Evolutionary conservation across 164 flowering plant genomes (phyloP).

Genomic region (Buxus sempervirens): DNA sequence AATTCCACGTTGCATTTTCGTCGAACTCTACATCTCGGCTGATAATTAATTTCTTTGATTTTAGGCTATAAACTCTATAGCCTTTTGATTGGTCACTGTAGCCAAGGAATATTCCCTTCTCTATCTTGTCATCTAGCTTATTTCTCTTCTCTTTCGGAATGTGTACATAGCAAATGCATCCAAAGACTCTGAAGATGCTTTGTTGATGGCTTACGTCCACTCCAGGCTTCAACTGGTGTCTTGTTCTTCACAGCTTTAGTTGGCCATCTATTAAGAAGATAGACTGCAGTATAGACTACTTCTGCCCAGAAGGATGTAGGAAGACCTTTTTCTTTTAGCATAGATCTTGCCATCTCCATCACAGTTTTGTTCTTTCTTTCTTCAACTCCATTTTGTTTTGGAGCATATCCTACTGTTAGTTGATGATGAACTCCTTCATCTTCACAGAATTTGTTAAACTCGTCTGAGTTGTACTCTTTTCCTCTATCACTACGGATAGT

Average conservation of each 20-base stretch:
- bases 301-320: slow-evolving; percentile 3
- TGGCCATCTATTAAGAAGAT: slow-evolving; percentile 5
- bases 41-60: slow-evolving; percentile 2
- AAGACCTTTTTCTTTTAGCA: not conserved
- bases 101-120: slow-evolving; percentile 12
- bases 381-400: slow-evolving; percentile 1
- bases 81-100: slow-evolving; percentile 11
- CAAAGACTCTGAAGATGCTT: slow-evolving; percentile 3
- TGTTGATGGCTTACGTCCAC: slow-evolving; percentile 4
- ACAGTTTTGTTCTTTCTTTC: slow-evolving; percentile 5
- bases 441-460: slow-evolving; percentile 4
- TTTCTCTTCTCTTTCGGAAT: not conserved
- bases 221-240: slow-evolving; percentile 18
- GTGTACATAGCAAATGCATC: slow-evolving; percentile 6
- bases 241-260: not conserved
- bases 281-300: slow-evolving; percentile 1
- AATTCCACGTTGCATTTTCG: not conserved
- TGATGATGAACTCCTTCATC: slow-evolving; percentile 5
- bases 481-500: not conserved
- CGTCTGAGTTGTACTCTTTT: not conserved
- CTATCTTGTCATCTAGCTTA: slow-evolving; percentile 14
- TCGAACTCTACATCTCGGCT: not conserved
- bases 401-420: slow-evolving; percentile 1
- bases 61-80: not conserved
- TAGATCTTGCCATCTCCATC: not conserved